phyloP scores from a whole-genome alignment of 768 basidiomycete species.

The Neoboletus brunneissimus region DNA sequence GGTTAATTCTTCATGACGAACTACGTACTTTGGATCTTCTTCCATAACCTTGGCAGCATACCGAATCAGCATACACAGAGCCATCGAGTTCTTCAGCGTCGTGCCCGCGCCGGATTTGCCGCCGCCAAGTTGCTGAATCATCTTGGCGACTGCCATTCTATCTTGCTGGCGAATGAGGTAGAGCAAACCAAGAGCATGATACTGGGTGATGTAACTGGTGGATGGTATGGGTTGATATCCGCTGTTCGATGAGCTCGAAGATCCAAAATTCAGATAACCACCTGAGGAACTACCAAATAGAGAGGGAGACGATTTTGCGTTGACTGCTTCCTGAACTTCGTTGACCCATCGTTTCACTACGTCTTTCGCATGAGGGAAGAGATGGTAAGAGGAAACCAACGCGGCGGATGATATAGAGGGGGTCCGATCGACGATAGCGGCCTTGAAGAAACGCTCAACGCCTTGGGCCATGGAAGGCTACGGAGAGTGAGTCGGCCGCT shows the following conservation, averaged over 20 bases:
- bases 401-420: constrained; percentile 95
- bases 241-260: constrained; percentile 48
- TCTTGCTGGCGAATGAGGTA: constrained; percentile 97
- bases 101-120: constrained; percentile 82
- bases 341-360: constrained; percentile 99
- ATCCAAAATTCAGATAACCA: constrained; percentile 74
- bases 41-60: constrained; percentile 99
- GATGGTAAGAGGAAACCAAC: constrained; percentile 94
- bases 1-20: not conserved
- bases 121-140: constrained; percentile 96
- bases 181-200: constrained; percentile 91
- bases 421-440: constrained; percentile 96
- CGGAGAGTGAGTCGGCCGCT: constrained; percentile 1
- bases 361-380: constrained; percentile 90
- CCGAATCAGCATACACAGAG: constrained; percentile 96
- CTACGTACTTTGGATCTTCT: constrained; percentile 91
- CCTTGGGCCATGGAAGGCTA: constrained; percentile 99
- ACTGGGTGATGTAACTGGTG: constrained; percentile 92
- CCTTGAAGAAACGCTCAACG: constrained; percentile 98
- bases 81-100: constrained; percentile 92
- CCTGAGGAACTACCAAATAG: constrained; percentile 59
- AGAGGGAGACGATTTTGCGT: constrained; percentile 72
- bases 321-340: constrained; percentile 95
- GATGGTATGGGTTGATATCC: constrained; percentile 79
- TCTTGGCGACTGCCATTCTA: constrained; percentile 98